Base-by-base conservation (phyloP, 2,329 filamentous ascomycete genomes). In the Monilinia aucupariae region DNA sequence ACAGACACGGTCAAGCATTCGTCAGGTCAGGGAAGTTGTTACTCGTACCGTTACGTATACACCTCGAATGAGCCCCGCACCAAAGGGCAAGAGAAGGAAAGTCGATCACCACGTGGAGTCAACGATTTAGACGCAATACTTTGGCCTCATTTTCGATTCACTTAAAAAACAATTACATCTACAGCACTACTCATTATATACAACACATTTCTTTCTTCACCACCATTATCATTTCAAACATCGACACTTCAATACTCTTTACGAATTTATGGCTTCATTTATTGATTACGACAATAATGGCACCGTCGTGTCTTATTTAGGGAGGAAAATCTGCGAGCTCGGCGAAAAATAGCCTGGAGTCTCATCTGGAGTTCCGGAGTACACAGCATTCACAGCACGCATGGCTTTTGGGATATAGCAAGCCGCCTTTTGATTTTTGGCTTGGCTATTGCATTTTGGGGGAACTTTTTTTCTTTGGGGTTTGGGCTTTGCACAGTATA, bases 11-110 rank as follows among this genome's bases (percentile, higher is more conserved):
- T 85, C 86, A 39, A 86, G 81, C 70, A 80, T 87, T 63, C 84
- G 87, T 65, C 82, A 88, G 72, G 91, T 97, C 64, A 82, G 91
- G 61, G 92, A 97, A 75, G 91, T 97, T 5, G 90, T 97, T 60
- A 97, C 92, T n/a, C 84, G 92, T 69, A 97, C 92, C 20, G 90
- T 96, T 64, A 96, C 91, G 48, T 96, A 96, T 76, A 96, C 90
- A 74, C 89, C 86, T 65, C 82, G 87, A 68, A 90, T 97, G 78
- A 90, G 92, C 68, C 90, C 92, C 30, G 91, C 92, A 45, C 93
- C 92, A 9, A 92, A 92, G 76, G 92, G 92, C 68, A 97, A 97
- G 83, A 86, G 92, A 78, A 88, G 92, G 78, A 96, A 91, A 80
- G 76, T 85, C 64, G 81, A 58, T 4, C 54, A 58, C 10, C 12